Conservation (phyloP, 306 rosid genomes). For the Vicia sativa region DNA sequence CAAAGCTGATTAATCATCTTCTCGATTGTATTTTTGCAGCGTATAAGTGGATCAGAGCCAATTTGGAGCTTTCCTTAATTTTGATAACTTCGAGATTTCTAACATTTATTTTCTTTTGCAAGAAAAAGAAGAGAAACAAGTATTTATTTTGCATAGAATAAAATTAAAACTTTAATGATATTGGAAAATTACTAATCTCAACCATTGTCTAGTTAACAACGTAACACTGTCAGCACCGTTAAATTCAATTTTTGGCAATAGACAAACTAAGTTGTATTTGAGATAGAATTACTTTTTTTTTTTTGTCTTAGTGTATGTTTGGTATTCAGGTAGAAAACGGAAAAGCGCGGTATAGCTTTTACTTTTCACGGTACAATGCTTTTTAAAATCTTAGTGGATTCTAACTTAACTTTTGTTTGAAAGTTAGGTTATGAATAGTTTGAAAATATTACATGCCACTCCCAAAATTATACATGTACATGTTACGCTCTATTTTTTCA, state of each 20-base stretch:
- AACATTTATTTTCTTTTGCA: too few species aligned
- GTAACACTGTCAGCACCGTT: not conserved
- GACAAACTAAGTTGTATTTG: not conserved
- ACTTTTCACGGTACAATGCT: too few species aligned
- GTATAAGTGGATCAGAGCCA: too few species aligned
- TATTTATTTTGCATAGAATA: not conserved
- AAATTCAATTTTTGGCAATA: not conserved
- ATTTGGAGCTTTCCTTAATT: too few species aligned
- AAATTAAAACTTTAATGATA: not conserved
- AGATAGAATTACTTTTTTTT: not conserved
- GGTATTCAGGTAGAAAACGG: too few species aligned
- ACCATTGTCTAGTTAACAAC: not conserved
- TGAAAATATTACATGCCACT: too few species aligned
- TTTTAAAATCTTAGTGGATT: not conserved
- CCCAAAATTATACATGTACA: too few species aligned
- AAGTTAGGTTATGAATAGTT: too few species aligned
- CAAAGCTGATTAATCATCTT: conserved; percentile 5
- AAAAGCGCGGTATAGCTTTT: too few species aligned
- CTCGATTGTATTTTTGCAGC: not conserved
- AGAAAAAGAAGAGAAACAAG: too few species aligned
- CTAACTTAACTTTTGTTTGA: not conserved
- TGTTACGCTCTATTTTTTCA: too few species aligned
- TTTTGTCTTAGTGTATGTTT: not conserved
- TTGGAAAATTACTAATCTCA: not conserved
- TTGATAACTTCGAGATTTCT: too few species aligned